phyloP scores from a whole-genome alignment of 768 basidiomycete species.

The Kwoniella dendrophila region DNA sequence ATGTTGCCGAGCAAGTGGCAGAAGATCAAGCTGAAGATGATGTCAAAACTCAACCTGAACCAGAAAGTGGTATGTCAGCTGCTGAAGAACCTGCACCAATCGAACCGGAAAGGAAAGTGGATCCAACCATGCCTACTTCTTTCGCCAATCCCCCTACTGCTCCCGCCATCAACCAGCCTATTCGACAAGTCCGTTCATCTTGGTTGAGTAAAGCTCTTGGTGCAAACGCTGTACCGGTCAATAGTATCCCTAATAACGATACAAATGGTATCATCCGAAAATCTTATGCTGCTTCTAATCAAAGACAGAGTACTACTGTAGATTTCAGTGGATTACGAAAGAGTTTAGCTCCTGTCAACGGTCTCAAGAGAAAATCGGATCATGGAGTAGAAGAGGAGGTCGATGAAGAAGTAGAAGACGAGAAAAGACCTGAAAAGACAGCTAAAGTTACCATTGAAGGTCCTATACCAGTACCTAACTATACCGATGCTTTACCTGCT shows the following conservation, averaged over 20 bases:
- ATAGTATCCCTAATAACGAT: slow-evolving; percentile 2
- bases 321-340: slow-evolving; percentile 39
- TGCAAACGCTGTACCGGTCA: slow-evolving; percentile 28
- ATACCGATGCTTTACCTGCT: slow-evolving; percentile 7
- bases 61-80: not conserved
- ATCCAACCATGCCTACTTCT: slow-evolving; percentile 16
- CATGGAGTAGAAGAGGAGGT: slow-evolving; percentile 24
- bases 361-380: slow-evolving; percentile 47
- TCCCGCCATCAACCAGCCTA: slow-evolving; percentile 14
- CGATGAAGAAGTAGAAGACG: slow-evolving; percentile 23
- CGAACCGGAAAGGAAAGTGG: slow-evolving; percentile 16
- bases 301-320: slow-evolving; percentile 14
- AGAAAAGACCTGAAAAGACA: slow-evolving; percentile 40
- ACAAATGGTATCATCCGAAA: not conserved
- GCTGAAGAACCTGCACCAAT: not conserved
- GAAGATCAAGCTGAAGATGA: not conserved
- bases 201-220: slow-evolving; percentile 50
- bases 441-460: slow-evolving; percentile 16
- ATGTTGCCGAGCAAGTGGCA: not conserved
- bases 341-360: slow-evolving; percentile 37
- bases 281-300: slow-evolving; percentile 13
- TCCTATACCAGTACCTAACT: slow-evolving; percentile 4
- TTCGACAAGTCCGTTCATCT: slow-evolving; percentile 46
- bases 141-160: slow-evolving; percentile 6
- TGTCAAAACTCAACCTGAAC: not conserved